A percentile compares a stretch with the other conserved stretches of the same genome.
These are phyloP conservation scores for Ogataea salicorniae DNA, from an alignment of 805 yeast genomes.

Conservation along the genomic window DNA sequence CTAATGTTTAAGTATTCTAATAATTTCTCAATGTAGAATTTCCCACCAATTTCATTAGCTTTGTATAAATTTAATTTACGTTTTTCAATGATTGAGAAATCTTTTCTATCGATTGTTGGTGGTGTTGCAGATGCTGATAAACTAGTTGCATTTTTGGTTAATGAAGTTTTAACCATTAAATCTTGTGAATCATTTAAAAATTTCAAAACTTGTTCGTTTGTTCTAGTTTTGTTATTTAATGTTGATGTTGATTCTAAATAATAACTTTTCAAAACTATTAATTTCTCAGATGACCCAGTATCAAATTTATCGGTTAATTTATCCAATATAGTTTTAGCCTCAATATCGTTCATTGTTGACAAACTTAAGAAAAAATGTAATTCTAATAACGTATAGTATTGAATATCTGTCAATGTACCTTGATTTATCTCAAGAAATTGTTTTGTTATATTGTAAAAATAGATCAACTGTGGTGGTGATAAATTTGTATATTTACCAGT, in stretches of 20 bases:
- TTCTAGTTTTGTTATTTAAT: constrained; percentile 18
- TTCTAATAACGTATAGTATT: constrained; percentile 55
- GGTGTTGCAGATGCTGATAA: constrained; percentile 23
- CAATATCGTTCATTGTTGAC: constrained; percentile 57
- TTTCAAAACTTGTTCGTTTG: constrained; percentile 27
- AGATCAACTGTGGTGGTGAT: constrained; percentile 39
- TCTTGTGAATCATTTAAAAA: constrained; percentile 27
- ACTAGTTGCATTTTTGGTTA: constrained; percentile 16
- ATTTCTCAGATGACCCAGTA: constrained; percentile 43
- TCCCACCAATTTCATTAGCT: constrained; percentile 20
- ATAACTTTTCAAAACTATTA: constrained; percentile 49
- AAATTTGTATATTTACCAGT: constrained; percentile 48
- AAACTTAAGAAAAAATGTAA: constrained; percentile 65
- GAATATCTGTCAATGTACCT: constrained; percentile 36
- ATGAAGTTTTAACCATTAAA: constrained; percentile 12
- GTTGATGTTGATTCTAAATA: constrained; percentile 50
- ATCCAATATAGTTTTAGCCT: constrained; percentile 64
- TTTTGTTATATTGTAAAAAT: constrained; percentile 33
- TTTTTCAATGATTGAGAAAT: constrained; percentile 20
- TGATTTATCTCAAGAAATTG: constrained; percentile 30
- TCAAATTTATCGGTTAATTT: constrained; percentile 65
- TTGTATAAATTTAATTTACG: constrained; percentile 15
- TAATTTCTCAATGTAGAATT: constrained; percentile 51
- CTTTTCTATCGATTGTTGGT: constrained; percentile 19
- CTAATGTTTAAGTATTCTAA: constrained; percentile 50